Percentiles rank a stretch among this genome's conserved stretches.
phyloP scores from a whole-genome alignment of 768 basidiomycete species.

The Gymnopilus junonius region DNA sequence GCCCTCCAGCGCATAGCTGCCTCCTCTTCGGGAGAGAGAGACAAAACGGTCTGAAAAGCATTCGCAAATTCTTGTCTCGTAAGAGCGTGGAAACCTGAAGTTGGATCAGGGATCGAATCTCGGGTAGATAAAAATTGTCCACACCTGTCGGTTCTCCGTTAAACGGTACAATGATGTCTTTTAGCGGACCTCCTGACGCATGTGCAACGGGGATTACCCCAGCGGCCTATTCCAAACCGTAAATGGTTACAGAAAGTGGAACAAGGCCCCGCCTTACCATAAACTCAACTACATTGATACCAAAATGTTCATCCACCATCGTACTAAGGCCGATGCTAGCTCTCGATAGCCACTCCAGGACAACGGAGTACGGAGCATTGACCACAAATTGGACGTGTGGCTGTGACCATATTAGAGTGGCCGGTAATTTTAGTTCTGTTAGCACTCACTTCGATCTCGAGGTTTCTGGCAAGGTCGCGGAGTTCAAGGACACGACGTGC shows the following conservation, averaged over 20 bases:
- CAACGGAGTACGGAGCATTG: slow-evolving; percentile 77
- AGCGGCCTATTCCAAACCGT: slow-evolving; percentile 67
- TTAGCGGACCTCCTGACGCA: slow-evolving; percentile 89
- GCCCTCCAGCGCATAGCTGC: slow-evolving; percentile 70
- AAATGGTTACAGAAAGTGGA: background rate
- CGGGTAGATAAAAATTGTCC: slow-evolving; percentile 8
- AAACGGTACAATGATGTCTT: slow-evolving; percentile 89
- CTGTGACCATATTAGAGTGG: slow-evolving; percentile 38
- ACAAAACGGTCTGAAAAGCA: slow-evolving; percentile 65
- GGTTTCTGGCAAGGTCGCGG: slow-evolving; percentile 56
- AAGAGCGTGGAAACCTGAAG: slow-evolving; percentile 76
- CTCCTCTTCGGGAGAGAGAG: slow-evolving; percentile 57
- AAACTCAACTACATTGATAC: slow-evolving; percentile 96
- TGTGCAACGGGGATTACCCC: slow-evolving; percentile 92
- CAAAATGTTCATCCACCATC: slow-evolving; percentile 99
- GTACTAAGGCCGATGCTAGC: slow-evolving; percentile 91
- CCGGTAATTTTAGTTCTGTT: background rate
- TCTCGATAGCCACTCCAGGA: slow-evolving; percentile 71
- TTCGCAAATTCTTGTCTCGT: slow-evolving; percentile 67
- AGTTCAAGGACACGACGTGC: slow-evolving; percentile 68
- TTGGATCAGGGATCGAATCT: background rate
- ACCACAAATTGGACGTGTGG: slow-evolving; percentile 75
- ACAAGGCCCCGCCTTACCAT: slow-evolving; percentile 66
- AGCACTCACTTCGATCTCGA: slow-evolving; percentile 64
- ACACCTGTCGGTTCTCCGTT: slow-evolving; percentile 71